Conservation (phyloP, 2,329 filamentous ascomycete genomes). For the Stagonosporopsis tanaceti region DNA sequence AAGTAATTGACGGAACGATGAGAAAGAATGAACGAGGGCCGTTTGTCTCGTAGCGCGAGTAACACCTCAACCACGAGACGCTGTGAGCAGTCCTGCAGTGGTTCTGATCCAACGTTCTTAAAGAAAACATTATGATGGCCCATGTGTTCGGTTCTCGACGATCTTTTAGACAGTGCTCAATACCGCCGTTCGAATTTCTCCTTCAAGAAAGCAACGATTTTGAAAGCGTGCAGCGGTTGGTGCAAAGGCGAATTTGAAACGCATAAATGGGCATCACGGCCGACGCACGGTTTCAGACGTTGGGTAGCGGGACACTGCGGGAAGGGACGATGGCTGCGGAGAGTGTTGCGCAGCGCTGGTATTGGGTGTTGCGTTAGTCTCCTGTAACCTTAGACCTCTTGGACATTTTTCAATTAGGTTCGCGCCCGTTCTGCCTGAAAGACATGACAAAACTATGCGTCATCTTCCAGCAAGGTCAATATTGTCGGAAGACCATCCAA, state of each 20-base stretch:
- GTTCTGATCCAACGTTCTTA: not conserved
- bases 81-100: not conserved
- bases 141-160: not conserved
- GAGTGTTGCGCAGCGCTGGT: not conserved
- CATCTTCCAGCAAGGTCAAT: not conserved
- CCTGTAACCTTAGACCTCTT: not conserved
- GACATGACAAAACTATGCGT: not conserved
- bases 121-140: not conserved
- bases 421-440: not conserved
- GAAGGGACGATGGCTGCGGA: slow-evolving; percentile 4
- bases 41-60: not conserved
- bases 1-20: not conserved
- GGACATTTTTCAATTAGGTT: not conserved
- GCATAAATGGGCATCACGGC: not conserved
- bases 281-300: slow-evolving; percentile 17
- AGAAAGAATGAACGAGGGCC: not conserved
- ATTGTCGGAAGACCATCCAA: not conserved
- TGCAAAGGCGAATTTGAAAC: slow-evolving; percentile 2
- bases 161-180: not conserved
- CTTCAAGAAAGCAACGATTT: not conserved
- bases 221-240: not conserved
- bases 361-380: not conserved
- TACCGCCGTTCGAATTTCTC: slow-evolving; percentile 6
- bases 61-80: not conserved
- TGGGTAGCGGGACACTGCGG: slow-evolving; percentile 11